A percentile compares a stretch with the other conserved stretches of the same genome.
Evolutionary conservation across 345 rosid genomes (phyloP).

Genomic region (Bruguiera sexangula): DNA sequence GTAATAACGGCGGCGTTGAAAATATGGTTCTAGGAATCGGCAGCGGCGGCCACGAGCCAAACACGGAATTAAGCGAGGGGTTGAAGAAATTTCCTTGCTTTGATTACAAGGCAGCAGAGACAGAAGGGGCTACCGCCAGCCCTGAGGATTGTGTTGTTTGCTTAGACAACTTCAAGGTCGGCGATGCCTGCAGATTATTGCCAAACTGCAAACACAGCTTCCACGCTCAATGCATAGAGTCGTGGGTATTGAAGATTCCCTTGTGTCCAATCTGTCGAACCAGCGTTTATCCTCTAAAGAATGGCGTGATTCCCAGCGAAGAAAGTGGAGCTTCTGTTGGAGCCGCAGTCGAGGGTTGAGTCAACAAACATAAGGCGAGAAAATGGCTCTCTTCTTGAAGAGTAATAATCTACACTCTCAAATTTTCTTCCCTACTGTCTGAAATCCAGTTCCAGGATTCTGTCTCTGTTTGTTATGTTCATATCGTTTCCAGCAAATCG

Average conservation of each 20-base stretch:
- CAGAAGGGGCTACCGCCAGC: slow-evolving; percentile 6
- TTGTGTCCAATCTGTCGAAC: slow-evolving; percentile 47
- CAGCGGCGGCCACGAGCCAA: background rate
- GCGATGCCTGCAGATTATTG: slow-evolving; percentile 43
- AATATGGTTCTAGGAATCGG: background rate
- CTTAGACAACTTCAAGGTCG: slow-evolving; percentile 34
- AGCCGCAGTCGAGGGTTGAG: background rate
- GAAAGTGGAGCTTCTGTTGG: slow-evolving; percentile 2
- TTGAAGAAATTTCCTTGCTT: slow-evolving; percentile 39
- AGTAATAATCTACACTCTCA: too few species aligned
- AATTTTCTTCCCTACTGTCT: too few species aligned
- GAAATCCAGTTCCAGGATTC: too few species aligned
- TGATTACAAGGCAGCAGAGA: slow-evolving; percentile 29
- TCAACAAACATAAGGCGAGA: too few species aligned
- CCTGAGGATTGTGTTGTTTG: slow-evolving; percentile 44
- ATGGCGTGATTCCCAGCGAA: background rate
- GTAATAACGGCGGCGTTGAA: background rate
- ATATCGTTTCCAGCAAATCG: too few species aligned
- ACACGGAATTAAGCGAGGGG: slow-evolving; percentile 27
- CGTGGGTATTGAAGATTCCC: slow-evolving; percentile 41
- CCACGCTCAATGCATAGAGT: slow-evolving; percentile 43
- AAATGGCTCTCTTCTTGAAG: too few species aligned
- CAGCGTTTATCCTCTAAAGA: slow-evolving; percentile 9
- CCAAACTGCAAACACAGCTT: slow-evolving; percentile 44
- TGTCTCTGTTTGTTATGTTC: too few species aligned